phyloP scores from a whole-genome alignment of 2,329 filamentous ascomycete genomes.

The Penicillium fuscoglaucum region DNA sequence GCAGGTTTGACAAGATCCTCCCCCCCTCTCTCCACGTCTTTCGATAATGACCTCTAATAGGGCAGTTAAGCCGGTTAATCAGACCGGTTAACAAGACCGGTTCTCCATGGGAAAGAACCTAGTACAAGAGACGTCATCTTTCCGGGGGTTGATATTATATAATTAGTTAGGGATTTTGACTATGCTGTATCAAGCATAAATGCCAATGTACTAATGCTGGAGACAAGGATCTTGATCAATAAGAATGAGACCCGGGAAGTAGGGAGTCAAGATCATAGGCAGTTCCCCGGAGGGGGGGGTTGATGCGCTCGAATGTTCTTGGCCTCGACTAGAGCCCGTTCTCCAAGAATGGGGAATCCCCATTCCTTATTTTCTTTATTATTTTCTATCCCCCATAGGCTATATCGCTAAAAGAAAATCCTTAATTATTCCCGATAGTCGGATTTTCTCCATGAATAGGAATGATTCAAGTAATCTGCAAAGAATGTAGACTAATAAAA shows the following conservation, averaged over 20 bases:
- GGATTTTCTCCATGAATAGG: conserved; percentile 27
- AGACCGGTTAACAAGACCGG: conserved; percentile 3
- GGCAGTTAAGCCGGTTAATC: neutral
- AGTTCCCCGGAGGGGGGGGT: conserved; percentile 5
- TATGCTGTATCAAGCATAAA: neutral
- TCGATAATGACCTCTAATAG: conserved; percentile 9
- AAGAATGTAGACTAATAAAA: conserved; percentile 14
- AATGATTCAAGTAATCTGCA: conserved; percentile 12
- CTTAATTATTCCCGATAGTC: conserved; percentile 18
- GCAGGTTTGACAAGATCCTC: conserved; percentile 11
- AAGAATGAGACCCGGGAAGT: conserved; percentile 5
- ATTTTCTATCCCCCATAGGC: neutral
- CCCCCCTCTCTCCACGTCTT: neutral
- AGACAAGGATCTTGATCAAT: conserved; percentile 8
- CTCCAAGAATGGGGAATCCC: conserved; percentile 8
- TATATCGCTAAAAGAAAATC: neutral
- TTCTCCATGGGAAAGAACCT: conserved; percentile 10
- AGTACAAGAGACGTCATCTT: conserved; percentile 19
- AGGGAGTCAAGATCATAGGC: conserved; percentile 5
- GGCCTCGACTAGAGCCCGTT: conserved; percentile 21
- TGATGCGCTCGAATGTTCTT: conserved; percentile 24
- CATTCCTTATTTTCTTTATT: neutral
- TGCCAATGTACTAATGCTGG: neutral
- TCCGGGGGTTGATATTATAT: neutral
- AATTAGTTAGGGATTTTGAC: neutral